Base-by-base conservation (phyloP, 108 stramenopile species). In the Cyclostephanos tholiformis region DNA sequence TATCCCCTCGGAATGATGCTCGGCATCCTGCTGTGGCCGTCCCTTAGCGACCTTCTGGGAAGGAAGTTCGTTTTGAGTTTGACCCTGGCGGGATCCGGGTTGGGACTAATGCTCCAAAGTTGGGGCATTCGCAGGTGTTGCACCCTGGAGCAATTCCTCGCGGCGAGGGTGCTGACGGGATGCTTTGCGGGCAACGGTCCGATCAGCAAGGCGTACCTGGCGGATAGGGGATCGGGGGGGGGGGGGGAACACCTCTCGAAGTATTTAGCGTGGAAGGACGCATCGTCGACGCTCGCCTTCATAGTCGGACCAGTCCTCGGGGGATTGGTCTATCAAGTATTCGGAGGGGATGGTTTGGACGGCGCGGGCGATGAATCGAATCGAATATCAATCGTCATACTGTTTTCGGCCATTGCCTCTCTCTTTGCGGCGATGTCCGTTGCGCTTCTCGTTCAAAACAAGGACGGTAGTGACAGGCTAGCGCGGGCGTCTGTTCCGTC, bases 1-100 rank as follows among this genome's bases (percentile, higher is more conserved):
- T 92, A 92, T 72, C 91, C 91, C 2, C 63, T 87, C 16, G 91
- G 91, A 17, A 92, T 92, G 91, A 74, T 92, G 69, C 53, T 90
- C 44, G 91, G 91, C 19, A 65, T 90, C 22, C 83, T 89, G 41
- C 57, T 90, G 22, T 92, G 91, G 91, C 91, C 91, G 25, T 67
- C 65, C 14, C 58, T 92, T 46, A 89, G 88, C 43, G 91, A 92
- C 75, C 65, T 79, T 41, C 51, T 88, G 16, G 86, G 89, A 30
- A 69, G 91, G 23, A 87, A 86, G 52, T 56, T 65, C 38, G 79
- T 92, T 67, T 84, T 92, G 74, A 66, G 80, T 19, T 27, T 70
- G 6, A 83, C 79, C 36, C 53, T 89, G 27, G 46, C 79, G 23
- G 91, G 91, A 58, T 84, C 79, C 49, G 89, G 87, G 11, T 57